Evolutionary conservation across 2,329 filamentous ascomycete species (phyloP).

Genomic region (Aspergillus calidoustus): DNA sequence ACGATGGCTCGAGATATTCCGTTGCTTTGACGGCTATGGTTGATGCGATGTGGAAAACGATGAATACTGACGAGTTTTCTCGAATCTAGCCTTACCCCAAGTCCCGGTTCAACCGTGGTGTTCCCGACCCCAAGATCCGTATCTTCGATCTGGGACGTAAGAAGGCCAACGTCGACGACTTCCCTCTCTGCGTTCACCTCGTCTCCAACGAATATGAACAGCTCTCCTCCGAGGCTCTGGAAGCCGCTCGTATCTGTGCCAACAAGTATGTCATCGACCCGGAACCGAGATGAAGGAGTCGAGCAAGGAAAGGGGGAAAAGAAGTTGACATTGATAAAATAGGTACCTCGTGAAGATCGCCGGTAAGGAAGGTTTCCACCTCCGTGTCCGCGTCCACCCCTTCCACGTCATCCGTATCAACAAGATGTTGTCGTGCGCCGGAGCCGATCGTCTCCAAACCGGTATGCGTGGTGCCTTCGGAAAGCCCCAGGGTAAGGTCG

Average conservation of each 20-base stretch:
- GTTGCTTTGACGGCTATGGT: neutral
- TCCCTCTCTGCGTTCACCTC: conserved; percentile 98
- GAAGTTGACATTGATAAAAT: conserved; percentile 2
- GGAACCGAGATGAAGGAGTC: neutral
- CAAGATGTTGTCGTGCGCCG: conserved; percentile 99
- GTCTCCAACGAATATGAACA: conserved; percentile 99
- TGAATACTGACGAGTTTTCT: conserved; percentile 28
- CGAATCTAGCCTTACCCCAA: conserved; percentile 85
- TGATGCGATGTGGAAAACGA: neutral
- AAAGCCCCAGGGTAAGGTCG: conserved; percentile 98
- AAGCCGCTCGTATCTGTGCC: conserved; percentile 99
- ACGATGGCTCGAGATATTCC: neutral
- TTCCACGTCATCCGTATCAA: conserved; percentile 99
- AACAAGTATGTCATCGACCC: conserved; percentile 74
- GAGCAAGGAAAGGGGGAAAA: neutral
- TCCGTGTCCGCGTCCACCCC: conserved; percentile 84
- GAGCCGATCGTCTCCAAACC: conserved; percentile 99
- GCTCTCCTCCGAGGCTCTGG: conserved; percentile 98
- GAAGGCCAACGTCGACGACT: conserved; percentile 98
- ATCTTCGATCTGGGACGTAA: conserved; percentile 99
- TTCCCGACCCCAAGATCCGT: conserved; percentile 78
- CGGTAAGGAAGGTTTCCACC: conserved; percentile 74
- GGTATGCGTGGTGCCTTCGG: conserved; percentile 99
- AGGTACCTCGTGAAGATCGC: conserved; percentile 71
- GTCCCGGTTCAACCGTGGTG: conserved; percentile 99